These are phyloP conservation scores for Flagelloscypha sp. DNA, from an alignment of 768 basidiomycete genomes.

Conservation along the genomic window DNA sequence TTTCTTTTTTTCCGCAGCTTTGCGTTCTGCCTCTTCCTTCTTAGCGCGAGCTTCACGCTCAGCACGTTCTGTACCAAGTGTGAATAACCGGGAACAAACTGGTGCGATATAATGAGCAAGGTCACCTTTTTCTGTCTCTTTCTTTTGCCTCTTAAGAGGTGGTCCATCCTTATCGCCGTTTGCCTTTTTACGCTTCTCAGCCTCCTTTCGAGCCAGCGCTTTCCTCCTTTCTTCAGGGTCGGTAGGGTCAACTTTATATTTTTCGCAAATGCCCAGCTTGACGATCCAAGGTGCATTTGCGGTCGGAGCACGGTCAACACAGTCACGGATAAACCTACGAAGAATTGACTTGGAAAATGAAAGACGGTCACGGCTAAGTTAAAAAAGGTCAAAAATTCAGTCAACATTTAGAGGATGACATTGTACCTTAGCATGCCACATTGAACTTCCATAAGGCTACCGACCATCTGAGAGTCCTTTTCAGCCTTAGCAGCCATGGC, in stretches of 20 bases:
- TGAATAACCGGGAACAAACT: neutral
- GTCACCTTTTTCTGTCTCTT: slow-evolving; percentile 66
- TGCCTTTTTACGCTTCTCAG: slow-evolving; percentile 86
- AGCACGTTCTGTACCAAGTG: slow-evolving; percentile 24
- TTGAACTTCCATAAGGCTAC: slow-evolving; percentile 77
- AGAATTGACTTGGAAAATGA: slow-evolving; percentile 97
- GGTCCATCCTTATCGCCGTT: slow-evolving; percentile 86
- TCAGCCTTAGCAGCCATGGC: slow-evolving; percentile 45
- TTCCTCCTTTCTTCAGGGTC: slow-evolving; percentile 83
- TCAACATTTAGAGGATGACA: slow-evolving; percentile 2
- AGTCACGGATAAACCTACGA: slow-evolving; percentile 92
- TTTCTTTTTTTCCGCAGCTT: slow-evolving; percentile 79
- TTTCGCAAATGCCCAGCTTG: slow-evolving; percentile 73
- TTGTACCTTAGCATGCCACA: slow-evolving; percentile 72
- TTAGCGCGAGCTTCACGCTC: slow-evolving; percentile 57
- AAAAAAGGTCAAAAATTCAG: slow-evolving; percentile 5
- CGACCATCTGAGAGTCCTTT: slow-evolving; percentile 55
- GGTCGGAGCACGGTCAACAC: slow-evolving; percentile 85
- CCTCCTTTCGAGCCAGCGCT: slow-evolving; percentile 76
- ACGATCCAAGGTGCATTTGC: slow-evolving; percentile 96
- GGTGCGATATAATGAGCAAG: slow-evolving; percentile 1
- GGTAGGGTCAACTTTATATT: slow-evolving; percentile 75
- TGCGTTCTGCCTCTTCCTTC: slow-evolving; percentile 63
- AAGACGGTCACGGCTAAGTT: slow-evolving; percentile 79
- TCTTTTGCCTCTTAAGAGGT: slow-evolving; percentile 75